Conservation (phyloP, 768 basidiomycete genomes). For the Suillus luteus region DNA sequence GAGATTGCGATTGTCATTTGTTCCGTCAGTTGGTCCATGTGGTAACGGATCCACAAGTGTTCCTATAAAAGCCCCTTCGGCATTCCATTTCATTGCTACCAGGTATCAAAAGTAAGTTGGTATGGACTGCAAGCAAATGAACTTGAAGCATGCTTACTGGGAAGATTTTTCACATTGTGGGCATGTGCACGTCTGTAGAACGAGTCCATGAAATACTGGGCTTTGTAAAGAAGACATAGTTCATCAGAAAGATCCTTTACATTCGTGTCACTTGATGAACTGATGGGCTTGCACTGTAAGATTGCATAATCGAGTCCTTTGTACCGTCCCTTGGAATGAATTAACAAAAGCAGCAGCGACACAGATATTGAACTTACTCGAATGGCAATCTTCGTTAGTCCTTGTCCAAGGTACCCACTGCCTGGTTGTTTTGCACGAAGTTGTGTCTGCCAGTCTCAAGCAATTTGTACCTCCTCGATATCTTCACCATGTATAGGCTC, state of each 20-base stretch:
- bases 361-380: neutral
- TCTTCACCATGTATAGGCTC: neutral
- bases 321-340: neutral
- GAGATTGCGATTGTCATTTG: neutral
- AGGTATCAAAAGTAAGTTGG: neutral
- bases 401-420: neutral
- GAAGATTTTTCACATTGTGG: neutral
- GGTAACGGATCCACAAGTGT: neutral
- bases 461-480: neutral
- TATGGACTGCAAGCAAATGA: neutral
- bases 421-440: neutral
- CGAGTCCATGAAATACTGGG: neutral
- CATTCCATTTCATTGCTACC: neutral
- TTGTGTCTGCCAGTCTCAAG: neutral
- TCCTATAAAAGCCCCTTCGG: neutral
- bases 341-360: neutral
- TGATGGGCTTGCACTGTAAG: neutral
- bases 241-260: neutral
- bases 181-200: neutral
- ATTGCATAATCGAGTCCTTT: conserved; percentile 1
- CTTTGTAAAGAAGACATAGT: conserved; percentile 4
- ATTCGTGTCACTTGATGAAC: neutral
- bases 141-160: neutral
- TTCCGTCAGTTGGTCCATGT: neutral
- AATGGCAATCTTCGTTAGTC: neutral